A percentile compares a stretch with the other conserved stretches of the same genome.
phyloP scores from a whole-genome alignment of 768 basidiomycete species.

The Daedaleopsis sinensis region DNA sequence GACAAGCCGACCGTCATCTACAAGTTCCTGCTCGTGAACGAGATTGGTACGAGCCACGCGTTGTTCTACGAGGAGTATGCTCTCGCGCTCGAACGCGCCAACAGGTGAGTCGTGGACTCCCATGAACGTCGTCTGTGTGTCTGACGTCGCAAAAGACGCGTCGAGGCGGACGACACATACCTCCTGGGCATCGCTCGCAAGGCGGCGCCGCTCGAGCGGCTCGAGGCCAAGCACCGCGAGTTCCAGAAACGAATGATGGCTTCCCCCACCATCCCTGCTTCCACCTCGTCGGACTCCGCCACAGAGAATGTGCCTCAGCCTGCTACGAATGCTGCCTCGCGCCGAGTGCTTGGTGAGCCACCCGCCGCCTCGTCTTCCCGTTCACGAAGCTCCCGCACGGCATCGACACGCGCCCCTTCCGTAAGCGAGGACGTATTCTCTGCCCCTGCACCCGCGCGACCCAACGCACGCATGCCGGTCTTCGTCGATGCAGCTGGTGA shows the following conservation, averaged over 20 bases:
- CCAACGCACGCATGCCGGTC: slow-evolving; percentile 65
- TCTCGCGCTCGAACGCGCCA: slow-evolving; percentile 76
- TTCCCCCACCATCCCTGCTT: slow-evolving; percentile 40
- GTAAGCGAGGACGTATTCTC: slow-evolving; percentile 34
- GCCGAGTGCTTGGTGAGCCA: slow-evolving; percentile 49
- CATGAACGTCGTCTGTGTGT: not conserved
- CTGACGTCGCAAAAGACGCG: slow-evolving; percentile 53
- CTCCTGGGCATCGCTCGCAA: slow-evolving; percentile 85
- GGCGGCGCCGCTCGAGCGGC: slow-evolving; percentile 78
- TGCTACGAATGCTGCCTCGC: slow-evolving; percentile 36
- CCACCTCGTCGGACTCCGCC: slow-evolving; percentile 22
- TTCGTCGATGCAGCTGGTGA: slow-evolving; percentile 73
- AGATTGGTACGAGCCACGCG: slow-evolving; percentile 82
- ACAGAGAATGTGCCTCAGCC: slow-evolving; percentile 32
- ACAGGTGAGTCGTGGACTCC: slow-evolving; percentile 56
- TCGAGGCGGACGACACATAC: slow-evolving; percentile 89
- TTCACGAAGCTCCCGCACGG: slow-evolving; percentile 20
- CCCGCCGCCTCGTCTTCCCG: slow-evolving; percentile 35
- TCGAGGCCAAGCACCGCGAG: slow-evolving; percentile 76
- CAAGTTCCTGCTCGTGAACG: slow-evolving; percentile 86
- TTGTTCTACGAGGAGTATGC: slow-evolving; percentile 94
- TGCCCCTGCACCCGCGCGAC: slow-evolving; percentile 37
- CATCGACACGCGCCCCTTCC: slow-evolving; percentile 33
- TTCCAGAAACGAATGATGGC: slow-evolving; percentile 94
- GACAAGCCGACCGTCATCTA: slow-evolving; percentile 89